A percentile compares a stretch with the other conserved stretches of the same genome.
These are phyloP conservation scores for Podospora conica DNA, from an alignment of 495 filamentous ascomycete genomes.

Conservation along the genomic window DNA sequence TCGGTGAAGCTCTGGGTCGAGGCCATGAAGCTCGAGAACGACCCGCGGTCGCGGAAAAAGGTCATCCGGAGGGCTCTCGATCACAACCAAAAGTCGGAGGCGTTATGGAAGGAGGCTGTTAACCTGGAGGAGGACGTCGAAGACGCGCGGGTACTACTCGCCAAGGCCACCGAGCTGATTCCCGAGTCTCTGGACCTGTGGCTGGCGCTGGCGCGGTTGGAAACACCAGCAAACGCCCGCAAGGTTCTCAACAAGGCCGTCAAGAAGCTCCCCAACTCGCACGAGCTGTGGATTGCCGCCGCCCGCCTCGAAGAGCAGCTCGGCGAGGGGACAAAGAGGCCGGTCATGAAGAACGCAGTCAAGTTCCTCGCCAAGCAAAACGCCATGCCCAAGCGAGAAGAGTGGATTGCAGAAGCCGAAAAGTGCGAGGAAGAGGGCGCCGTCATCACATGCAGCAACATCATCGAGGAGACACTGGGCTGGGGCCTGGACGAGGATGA, in stretches of 20 bases:
- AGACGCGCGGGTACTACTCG: constrained; percentile 79
- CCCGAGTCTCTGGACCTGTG: constrained; percentile 89
- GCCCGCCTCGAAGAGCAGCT: constrained; percentile 89
- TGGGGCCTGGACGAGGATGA: constrained; percentile 95
- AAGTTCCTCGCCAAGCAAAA: constrained; percentile 85
- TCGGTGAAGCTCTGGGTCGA: constrained; percentile 88
- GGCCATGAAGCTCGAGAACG: constrained; percentile 86
- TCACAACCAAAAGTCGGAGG: constrained; percentile 83
- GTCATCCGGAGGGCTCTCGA: constrained; percentile 85
- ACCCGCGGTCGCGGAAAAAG: constrained; percentile 74
- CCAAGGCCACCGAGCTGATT: constrained; percentile 90
- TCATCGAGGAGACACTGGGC: constrained; percentile 88
- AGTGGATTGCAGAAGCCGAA: constrained; percentile 94
- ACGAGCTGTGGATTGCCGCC: constrained; percentile 95
- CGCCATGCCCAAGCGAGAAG: constrained; percentile 93
- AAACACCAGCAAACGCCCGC: constrained; percentile 83
- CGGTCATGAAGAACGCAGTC: constrained; percentile 90
- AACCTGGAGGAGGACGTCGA: constrained; percentile 86
- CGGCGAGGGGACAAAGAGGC: constrained; percentile 61
- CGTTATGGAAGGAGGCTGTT: constrained; percentile 95
- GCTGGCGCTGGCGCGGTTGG: constrained; percentile 85
- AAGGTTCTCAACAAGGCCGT: constrained; percentile 92
- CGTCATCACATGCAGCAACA: constrained; percentile 74
- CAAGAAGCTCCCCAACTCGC: constrained; percentile 82
- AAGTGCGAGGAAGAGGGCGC: constrained; percentile 92